Conservation (phyloP, 371 early-diverging fungal genomes). For the Entomophthora muscae region DNA sequence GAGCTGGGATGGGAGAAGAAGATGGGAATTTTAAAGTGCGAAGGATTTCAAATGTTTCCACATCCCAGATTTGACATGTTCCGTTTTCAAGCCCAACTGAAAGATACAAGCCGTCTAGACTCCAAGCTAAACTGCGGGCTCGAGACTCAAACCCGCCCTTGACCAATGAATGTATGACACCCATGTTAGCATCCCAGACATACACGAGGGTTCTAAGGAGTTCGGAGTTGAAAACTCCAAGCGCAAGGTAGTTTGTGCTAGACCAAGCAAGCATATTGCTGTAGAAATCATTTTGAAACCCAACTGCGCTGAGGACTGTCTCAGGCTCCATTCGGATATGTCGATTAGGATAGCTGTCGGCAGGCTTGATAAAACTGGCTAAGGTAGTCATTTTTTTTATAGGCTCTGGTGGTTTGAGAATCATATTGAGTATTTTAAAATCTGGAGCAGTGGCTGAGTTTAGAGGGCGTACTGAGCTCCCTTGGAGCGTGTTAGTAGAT, state of each 20-base stretch:
- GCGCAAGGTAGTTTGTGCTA: neutral
- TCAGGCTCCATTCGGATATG: neutral
- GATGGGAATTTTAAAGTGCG: constrained; percentile 16
- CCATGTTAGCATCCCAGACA: neutral
- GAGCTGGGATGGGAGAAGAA: constrained; percentile 50
- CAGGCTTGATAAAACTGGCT: no score
- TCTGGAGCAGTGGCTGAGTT: no score
- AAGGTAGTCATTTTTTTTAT: no score
- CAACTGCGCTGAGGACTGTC: neutral
- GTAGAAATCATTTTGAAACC: neutral
- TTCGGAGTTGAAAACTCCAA: neutral
- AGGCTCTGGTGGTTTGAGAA: no score
- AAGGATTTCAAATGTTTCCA: constrained; percentile 38
- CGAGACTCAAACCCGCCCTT: neutral
- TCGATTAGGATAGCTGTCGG: no score
- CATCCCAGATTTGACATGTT: constrained; percentile 76
- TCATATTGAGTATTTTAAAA: no score
- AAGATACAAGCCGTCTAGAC: constrained; percentile 53
- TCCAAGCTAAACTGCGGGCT: constrained; percentile 34
- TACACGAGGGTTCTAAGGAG: neutral
- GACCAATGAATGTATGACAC: neutral
- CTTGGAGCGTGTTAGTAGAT: no score
- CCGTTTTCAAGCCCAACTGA: constrained; percentile 75
- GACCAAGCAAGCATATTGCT: neutral
- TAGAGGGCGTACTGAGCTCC: no score